Conservation (phyloP, 2,329 filamentous ascomycete species). For the Epichloe uncinata region DNA sequence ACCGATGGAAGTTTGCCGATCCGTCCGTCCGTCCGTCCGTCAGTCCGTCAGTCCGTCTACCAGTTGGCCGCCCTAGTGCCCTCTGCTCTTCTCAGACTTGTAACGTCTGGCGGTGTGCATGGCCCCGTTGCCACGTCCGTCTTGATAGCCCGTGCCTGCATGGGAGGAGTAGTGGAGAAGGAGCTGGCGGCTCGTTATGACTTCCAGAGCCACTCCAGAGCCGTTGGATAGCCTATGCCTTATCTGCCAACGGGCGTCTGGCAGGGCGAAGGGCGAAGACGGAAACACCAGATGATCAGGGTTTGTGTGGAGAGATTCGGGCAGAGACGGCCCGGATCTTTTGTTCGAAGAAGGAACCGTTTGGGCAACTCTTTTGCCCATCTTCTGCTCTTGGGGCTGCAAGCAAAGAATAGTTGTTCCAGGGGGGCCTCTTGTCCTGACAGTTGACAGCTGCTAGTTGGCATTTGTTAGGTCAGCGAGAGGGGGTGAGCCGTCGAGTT, state of each 20-base stretch:
- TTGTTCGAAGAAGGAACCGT: neutral
- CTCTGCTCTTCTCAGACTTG: neutral
- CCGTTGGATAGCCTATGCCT: no score
- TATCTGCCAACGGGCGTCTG: neutral
- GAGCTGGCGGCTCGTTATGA: no score
- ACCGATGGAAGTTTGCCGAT: neutral
- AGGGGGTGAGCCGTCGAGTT: no score
- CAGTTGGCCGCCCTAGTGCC: no score
- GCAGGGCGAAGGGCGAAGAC: neutral
- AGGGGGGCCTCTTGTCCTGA: no score
- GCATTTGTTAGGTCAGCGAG: no score
- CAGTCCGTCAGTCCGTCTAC: no score
- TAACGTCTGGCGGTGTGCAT: neutral
- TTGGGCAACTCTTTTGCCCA: neutral
- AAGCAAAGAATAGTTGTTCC: no score
- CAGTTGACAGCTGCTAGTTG: no score
- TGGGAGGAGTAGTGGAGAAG: neutral
- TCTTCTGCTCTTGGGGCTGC: neutral
- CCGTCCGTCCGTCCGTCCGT: neutral
- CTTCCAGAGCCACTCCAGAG: no score
- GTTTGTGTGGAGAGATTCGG: neutral
- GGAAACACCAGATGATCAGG: neutral
- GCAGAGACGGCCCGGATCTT: neutral
- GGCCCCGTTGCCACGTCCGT: neutral
- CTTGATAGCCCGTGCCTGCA: neutral